Evolutionary conservation across 805 yeast genomes (phyloP).

Genomic region (Candida lessepsii): DNA sequence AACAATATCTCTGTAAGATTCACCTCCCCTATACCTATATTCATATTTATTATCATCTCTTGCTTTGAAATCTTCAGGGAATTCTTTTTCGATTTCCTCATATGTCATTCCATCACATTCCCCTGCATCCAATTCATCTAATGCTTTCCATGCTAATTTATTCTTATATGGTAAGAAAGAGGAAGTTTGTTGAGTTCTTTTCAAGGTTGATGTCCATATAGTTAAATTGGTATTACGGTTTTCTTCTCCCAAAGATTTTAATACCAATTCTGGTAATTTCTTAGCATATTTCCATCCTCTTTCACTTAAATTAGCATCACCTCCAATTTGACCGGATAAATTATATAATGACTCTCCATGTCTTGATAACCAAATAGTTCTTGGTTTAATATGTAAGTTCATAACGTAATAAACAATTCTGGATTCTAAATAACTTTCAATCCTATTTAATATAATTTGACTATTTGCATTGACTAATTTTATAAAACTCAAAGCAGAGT

Average conservation of each 20-base stretch:
- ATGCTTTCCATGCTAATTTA: conserved; percentile 91
- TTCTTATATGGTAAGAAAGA: conserved; percentile 70
- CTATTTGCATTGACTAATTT: conserved; percentile 85
- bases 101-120: conserved; percentile 97
- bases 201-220: conserved; percentile 93
- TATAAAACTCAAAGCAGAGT: conserved; percentile 73
- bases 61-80: conserved; percentile 94
- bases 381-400: conserved; percentile 91
- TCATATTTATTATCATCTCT: conserved; percentile 95
- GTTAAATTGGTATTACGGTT: conserved; percentile 57
- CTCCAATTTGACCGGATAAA: conserved; percentile 93
- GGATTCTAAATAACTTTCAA: conserved; percentile 85
- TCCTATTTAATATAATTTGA: conserved; percentile 83
- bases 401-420: conserved; percentile 93
- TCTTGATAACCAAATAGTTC: conserved; percentile 89
- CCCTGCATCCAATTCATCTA: conserved; percentile 96
- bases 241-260: conserved; percentile 59
- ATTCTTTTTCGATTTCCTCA: conserved; percentile 79
- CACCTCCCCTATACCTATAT: conserved; percentile 96
- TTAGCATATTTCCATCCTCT: conserved; percentile 83
- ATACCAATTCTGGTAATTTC: conserved; percentile 75
- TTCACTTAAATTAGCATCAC: conserved; percentile 81
- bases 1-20: conserved; percentile 92
- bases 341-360: conserved; percentile 95
- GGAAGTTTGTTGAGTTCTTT: conserved; percentile 91